Evolutionary conservation across 345 rosid species (phyloP), one percentile per base, ranked within the genome.

Genomic region (Melaleuca quinquenervia): DNA sequence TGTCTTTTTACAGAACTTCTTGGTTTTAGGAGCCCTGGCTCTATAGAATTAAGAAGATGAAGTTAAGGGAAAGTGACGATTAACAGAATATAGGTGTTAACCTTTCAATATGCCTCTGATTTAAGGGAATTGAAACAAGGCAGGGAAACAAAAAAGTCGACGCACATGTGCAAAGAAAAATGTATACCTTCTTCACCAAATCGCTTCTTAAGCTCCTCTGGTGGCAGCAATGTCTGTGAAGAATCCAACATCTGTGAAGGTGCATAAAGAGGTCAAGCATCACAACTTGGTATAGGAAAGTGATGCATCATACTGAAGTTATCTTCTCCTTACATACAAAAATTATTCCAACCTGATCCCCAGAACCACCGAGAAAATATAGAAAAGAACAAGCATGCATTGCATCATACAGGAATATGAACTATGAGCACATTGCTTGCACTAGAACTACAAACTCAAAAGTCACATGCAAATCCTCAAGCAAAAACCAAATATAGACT

Each of bases 131-230:
- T 32, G 55, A 82, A 41, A 52, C 32, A 5, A 82, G 41, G 45
- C 83, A 1, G 7, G 4, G 20, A 53, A 29, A 27, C 22, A 51
- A 82, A 82, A 82, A 29, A 8, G 84, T 52, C 36, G 21, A 5
- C 22, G 41, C 11, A 50, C 24, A 52, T 15, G 13, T 20, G 41
- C 36, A 52, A 53, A 24, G 44, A 82, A 58, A 50, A 32, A 58
- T 84, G 52, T 86, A 86, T 85, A 96, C 99, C 99, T 90, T 92
- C 99, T 89, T 94, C 92, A 74, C 94, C 96, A 91, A 94, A 94
- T 87, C 91, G 90, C 92, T 96, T 93, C 91, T 92, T 94, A 52
- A 98, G 95, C 89, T 95, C 96, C 2, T 94, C 98, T 13, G 92
- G 90, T 11, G 96, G 96, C 90, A 96, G 88, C 51, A 98, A 93